Percentiles rank a stretch among this genome's conserved stretches.
phyloP scores from a whole-genome alignment of 345 rosid genomes.

The Salix koriyanagi region DNA sequence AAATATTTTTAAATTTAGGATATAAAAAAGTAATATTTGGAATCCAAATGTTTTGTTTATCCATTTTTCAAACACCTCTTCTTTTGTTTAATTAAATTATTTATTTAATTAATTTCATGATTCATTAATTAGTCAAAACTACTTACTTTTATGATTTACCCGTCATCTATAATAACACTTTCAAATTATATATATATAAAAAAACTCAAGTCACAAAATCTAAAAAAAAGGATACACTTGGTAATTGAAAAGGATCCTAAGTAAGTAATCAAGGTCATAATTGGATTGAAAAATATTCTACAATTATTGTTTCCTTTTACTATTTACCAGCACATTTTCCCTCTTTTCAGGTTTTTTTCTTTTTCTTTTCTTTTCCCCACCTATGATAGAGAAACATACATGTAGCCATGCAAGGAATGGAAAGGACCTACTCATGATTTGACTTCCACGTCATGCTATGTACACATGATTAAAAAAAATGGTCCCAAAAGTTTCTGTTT shows the following conservation, averaged over 20 bases:
- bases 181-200: no score
- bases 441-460: neutral
- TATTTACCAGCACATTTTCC: no score
- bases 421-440: neutral
- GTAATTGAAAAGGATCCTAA: neutral
- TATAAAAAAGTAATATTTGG: no score
- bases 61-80: no score
- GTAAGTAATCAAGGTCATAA: neutral
- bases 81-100: no score
- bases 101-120: neutral
- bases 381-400: neutral
- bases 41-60: no score
- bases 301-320: neutral
- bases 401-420: neutral
- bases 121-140: neutral
- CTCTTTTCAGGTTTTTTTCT: neutral
- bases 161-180: no score
- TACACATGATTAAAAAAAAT: neutral
- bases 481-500: conserved; percentile 1
- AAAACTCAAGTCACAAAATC: neutral
- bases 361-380: neutral
- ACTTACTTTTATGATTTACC: neutral
- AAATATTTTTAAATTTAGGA: no score
- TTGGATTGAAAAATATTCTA: neutral
- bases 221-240: neutral